Conservation (phyloP, 75 land plant genomes). For the Cunninghamia lanceolata region DNA sequence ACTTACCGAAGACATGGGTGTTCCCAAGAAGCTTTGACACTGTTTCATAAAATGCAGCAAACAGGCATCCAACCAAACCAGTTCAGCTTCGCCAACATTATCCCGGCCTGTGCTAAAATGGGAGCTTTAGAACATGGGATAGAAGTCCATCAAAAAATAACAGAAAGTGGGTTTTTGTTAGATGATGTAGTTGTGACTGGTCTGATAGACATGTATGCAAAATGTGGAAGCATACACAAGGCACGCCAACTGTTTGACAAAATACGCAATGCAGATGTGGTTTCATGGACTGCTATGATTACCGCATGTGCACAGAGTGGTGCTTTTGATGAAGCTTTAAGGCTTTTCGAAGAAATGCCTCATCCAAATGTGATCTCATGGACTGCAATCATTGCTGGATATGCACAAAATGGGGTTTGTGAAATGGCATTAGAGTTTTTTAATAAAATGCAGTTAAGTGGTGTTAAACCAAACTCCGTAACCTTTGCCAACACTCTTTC, state of each 20-base stretch:
- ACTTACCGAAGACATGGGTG: conserved; percentile 18
- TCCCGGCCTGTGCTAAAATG: conserved; percentile 29
- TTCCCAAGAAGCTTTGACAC: conserved; percentile 20
- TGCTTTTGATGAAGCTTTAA: conserved; percentile 9
- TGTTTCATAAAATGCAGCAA: conserved; percentile 4
- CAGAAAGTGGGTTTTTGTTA: conserved; percentile 16
- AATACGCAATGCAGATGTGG: conserved; percentile 25
- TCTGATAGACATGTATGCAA: conserved; percentile 32
- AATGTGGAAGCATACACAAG: conserved; percentile 22
- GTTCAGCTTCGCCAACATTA: conserved; percentile 23
- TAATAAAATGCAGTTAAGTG: conserved; percentile 21
- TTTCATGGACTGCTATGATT: conserved; percentile 62
- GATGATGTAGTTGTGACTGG: conserved; percentile 26
- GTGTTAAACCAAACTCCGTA: conserved; percentile 11
- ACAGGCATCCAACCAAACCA: conserved; percentile 18
- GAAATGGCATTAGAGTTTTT: conserved; percentile 17
- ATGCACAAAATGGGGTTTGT: conserved; percentile 11
- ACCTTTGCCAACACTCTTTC: conserved; percentile 18
- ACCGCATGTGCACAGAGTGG: conserved; percentile 39
- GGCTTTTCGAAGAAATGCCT: conserved; percentile 15
- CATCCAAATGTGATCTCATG: conserved; percentile 20
- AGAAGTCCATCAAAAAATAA: conserved; percentile 34
- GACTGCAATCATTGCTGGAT: conserved; percentile 23
- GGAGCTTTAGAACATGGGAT: conserved; percentile 24
- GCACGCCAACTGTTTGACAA: conserved; percentile 34